These are phyloP conservation scores for Grosmannia serpens DNA, from an alignment of 2,329 filamentous ascomycete genomes.

Conservation along the genomic window DNA sequence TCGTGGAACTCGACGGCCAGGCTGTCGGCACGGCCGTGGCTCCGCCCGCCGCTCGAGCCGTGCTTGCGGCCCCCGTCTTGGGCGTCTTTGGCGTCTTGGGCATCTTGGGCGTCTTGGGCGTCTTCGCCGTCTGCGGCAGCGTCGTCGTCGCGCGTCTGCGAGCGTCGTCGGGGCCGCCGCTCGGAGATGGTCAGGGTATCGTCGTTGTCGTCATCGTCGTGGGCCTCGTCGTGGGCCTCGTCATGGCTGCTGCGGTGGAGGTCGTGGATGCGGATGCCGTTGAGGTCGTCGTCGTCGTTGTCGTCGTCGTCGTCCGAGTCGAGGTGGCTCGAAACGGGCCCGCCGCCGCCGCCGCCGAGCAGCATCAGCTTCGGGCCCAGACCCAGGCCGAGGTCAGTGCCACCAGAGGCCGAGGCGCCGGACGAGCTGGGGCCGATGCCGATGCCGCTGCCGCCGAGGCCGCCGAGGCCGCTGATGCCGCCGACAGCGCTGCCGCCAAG, in stretches of 20 bases:
- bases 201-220: background rate
- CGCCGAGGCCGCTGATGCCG: background rate
- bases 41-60: no score
- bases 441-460: conserved; percentile 5
- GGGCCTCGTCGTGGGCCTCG: background rate
- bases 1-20: conserved; percentile 37
- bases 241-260: conserved; percentile 1
- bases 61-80: background rate
- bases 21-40: conserved; percentile 39
- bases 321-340: background rate
- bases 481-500: background rate
- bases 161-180: background rate
- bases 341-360: background rate
- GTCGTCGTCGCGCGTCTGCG: background rate
- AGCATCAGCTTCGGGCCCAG: conserved; percentile 7
- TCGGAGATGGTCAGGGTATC: background rate
- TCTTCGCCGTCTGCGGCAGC: no score
- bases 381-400: conserved; percentile 6
- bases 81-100: background rate
- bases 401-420: conserved; percentile 17
- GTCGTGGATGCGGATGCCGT: conserved; percentile 4
- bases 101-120: background rate
- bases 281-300: background rate
- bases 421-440: conserved; percentile 8
- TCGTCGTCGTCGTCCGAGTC: background rate